A percentile compares a stretch with the other conserved stretches of the same genome.
These are phyloP conservation scores for Mollisiaceae sp. DNA, from an alignment of 2,329 filamentous ascomycete genomes.

Conservation along the genomic window DNA sequence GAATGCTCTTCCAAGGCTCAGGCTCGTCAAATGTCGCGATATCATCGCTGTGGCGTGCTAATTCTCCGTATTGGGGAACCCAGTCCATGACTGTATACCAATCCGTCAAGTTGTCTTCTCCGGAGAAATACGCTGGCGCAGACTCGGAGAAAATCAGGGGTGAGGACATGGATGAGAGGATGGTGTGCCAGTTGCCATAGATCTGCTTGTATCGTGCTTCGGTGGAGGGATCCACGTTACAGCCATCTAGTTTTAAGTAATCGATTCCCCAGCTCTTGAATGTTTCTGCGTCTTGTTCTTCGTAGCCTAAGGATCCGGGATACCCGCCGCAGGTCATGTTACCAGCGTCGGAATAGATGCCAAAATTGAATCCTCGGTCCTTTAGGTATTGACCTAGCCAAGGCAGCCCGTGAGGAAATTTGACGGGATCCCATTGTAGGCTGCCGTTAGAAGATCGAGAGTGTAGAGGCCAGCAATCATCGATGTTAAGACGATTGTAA, in stretches of 20 bases:
- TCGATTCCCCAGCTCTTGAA: constrained; percentile 62
- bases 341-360: constrained; percentile 65
- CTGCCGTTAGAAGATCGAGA: constrained; percentile 47
- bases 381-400: constrained; percentile 61
- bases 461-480: constrained; percentile 65
- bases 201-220: constrained; percentile 48
- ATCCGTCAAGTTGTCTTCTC: constrained; percentile 47
- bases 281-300: constrained; percentile 61
- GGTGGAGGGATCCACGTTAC: constrained; percentile 46
- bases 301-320: constrained; percentile 60
- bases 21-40: constrained; percentile 5
- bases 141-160: constrained; percentile 45
- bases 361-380: constrained; percentile 61
- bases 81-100: constrained; percentile 54
- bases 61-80: constrained; percentile 44
- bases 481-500: constrained; percentile 63
- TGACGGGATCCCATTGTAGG: constrained; percentile 52
- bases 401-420: constrained; percentile 64
- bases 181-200: constrained; percentile 48
- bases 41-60: constrained; percentile 44
- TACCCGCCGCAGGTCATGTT: constrained; percentile 56
- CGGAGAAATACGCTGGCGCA: constrained; percentile 56
- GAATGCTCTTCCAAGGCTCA: constrained; percentile 33
- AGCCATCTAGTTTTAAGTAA: constrained; percentile 65
- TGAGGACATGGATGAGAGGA: constrained; percentile 35